Percentiles rank a stretch among this genome's conserved stretches.
Evolutionary conservation across 2,329 filamentous ascomycete species (phyloP).

Genomic region (Talaromyces rugulosus): DNA sequence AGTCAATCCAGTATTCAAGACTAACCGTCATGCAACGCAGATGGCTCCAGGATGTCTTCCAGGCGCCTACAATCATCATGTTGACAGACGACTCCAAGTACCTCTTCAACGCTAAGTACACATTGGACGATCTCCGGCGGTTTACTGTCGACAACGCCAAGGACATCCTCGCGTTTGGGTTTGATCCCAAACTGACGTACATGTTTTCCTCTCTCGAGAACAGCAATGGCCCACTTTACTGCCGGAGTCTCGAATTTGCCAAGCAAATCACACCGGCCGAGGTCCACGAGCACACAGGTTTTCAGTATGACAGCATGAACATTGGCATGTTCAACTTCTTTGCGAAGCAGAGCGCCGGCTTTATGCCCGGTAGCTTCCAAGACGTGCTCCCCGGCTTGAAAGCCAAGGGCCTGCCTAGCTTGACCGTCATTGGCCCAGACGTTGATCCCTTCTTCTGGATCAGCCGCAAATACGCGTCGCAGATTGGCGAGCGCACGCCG

Average conservation of each 20-base stretch:
- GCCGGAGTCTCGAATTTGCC: conserved; percentile 60
- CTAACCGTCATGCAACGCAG: no score
- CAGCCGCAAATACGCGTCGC: conserved; percentile 68
- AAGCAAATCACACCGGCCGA: conserved; percentile 59
- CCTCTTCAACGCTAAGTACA: conserved; percentile 39
- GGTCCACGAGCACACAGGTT: conserved; percentile 32
- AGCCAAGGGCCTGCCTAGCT: conserved; percentile 50
- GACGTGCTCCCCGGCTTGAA: conserved; percentile 15
- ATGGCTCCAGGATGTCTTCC: conserved; percentile 88
- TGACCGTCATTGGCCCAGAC: conserved; percentile 72
- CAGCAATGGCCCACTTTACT: conserved; percentile 62
- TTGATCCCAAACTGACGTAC: conserved; percentile 85
- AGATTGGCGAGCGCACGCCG: conserved; percentile 75
- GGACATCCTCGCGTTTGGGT: conserved; percentile 60
- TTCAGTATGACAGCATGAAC: no score
- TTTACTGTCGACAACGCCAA: conserved; percentile 39
- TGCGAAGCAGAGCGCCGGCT: conserved; percentile 27
- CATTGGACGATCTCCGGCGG: conserved; percentile 35
- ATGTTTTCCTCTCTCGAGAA: conserved; percentile 79
- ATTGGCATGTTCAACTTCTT: conserved; percentile 56
- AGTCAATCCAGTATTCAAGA: no score
- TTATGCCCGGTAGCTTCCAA: not conserved
- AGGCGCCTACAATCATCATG: conserved; percentile 92
- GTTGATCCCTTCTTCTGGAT: conserved; percentile 60
- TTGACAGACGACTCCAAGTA: conserved; percentile 60